Conservation (phyloP, 176 grass and related monocot genomes). For the Triticum urartu region DNA sequence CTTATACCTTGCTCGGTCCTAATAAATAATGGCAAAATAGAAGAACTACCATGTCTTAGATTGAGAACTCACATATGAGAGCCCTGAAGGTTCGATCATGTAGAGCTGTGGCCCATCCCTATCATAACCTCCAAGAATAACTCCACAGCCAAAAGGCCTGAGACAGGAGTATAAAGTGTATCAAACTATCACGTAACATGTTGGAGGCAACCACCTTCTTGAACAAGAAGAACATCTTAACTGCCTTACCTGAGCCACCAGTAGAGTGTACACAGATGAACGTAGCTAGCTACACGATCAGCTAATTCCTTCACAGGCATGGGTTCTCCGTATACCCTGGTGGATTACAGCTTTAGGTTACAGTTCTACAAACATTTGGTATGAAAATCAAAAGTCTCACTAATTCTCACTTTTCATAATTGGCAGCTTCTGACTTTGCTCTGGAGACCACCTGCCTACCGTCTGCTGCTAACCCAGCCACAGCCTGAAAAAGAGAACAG, state of each 20-base stretch:
- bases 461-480: conserved; percentile 77
- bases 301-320: conserved; percentile 85
- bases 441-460: conserved; percentile 82
- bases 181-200: not conserved
- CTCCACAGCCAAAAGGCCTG: conserved; percentile 84
- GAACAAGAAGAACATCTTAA: not conserved
- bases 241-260: conserved; percentile 71
- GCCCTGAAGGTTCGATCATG: conserved; percentile 74
- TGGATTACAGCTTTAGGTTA: not conserved
- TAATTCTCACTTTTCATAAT: conserved; percentile 60
- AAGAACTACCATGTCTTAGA: not conserved
- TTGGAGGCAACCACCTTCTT: conserved; percentile 12
- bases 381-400: not conserved
- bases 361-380: not conserved
- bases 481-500: conserved; percentile 41
- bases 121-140: conserved; percentile 90
- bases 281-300: conserved; percentile 81
- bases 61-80: conserved; percentile 62
- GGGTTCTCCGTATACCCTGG: conserved; percentile 65
- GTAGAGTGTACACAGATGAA: conserved; percentile 84
- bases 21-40: conserved; percentile 18
- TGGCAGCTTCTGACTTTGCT: conserved; percentile 75
- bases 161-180: conserved; percentile 17
- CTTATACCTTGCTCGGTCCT: not conserved
- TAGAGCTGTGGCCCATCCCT: conserved; percentile 86